phyloP scores from a whole-genome alignment of 345 rosid genomes.

The Viola odorata region DNA sequence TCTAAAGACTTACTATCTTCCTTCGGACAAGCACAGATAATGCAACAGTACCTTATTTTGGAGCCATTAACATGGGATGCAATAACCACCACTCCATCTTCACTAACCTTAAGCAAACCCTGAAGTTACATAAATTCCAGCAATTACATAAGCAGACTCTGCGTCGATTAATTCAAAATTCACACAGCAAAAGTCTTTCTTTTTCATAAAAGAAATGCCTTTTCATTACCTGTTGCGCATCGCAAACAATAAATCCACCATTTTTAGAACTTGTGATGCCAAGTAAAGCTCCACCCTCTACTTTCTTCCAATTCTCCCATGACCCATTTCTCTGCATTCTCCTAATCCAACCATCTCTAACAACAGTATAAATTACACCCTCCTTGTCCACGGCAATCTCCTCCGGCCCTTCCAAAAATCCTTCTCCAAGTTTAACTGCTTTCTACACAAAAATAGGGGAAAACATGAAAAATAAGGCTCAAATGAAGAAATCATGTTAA shows the following conservation, averaged over 20 bases:
- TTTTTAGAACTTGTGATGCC: conserved; percentile 32
- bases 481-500: not conserved
- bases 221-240: conserved; percentile 24
- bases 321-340: conserved; percentile 35
- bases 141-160: not conserved
- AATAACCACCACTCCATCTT: conserved; percentile 32
- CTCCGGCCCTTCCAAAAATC: conserved; percentile 31
- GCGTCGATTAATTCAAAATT: too few relatives aligned
- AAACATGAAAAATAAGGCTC: not conserved
- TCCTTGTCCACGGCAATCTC: conserved; percentile 32
- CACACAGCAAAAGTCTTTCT: too few relatives aligned
- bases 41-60: conserved; percentile 29
- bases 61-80: conserved; percentile 35
- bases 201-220: too few relatives aligned
- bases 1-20: too few relatives aligned
- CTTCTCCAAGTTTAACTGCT: conserved; percentile 45
- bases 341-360: conserved; percentile 50
- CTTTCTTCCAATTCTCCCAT: conserved; percentile 41
- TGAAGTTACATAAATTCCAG: conserved; percentile 5
- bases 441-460: conserved; percentile 8
- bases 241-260: conserved; percentile 40
- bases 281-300: conserved; percentile 27
- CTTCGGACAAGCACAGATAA: not conserved
- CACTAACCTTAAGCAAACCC: conserved; percentile 49
- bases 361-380: conserved; percentile 40